A percentile compares a stretch with the other conserved stretches of the same genome.
Evolutionary conservation across 257 asterid genomes (phyloP).

Genomic region (Cinchona pubescens): DNA sequence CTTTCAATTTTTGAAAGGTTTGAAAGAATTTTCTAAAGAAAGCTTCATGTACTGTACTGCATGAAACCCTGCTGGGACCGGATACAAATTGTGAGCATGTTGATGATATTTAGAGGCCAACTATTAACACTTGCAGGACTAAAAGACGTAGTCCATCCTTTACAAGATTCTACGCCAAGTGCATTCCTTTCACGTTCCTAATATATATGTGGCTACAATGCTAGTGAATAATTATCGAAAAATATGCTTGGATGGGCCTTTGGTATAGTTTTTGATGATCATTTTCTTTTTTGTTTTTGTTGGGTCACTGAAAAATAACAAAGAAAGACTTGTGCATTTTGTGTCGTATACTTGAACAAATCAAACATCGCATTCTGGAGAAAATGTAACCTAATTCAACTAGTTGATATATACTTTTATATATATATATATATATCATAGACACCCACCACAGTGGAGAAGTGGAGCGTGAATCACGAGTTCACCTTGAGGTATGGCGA

Average conservation of each 20-base stretch:
- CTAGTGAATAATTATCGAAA: too few relatives aligned
- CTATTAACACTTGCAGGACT: background rate
- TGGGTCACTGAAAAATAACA: too few relatives aligned
- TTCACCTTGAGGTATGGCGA: background rate
- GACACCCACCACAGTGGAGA: background rate
- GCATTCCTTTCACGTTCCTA: too few relatives aligned
- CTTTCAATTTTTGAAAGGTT: background rate
- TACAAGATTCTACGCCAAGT: too few relatives aligned
- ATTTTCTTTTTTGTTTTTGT: too few relatives aligned
- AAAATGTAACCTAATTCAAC: too few relatives aligned
- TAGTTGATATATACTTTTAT: too few relatives aligned
- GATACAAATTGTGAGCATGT: background rate
- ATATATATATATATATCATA: too few relatives aligned
- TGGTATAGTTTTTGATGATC: too few relatives aligned
- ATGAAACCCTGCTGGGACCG: background rate
- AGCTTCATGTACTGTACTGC: background rate
- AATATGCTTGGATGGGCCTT: too few relatives aligned
- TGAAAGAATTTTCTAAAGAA: background rate
- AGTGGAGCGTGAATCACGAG: background rate
- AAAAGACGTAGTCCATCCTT: too few relatives aligned
- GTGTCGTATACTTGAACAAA: background rate
- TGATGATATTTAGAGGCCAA: background rate
- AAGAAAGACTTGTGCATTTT: background rate
- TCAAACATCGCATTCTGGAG: background rate
- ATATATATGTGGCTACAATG: too few relatives aligned